A percentile compares a stretch with the other conserved stretches of the same genome.
phyloP scores from a whole-genome alignment of 1,139 yeast species.

The Candida glucosophila region DNA sequence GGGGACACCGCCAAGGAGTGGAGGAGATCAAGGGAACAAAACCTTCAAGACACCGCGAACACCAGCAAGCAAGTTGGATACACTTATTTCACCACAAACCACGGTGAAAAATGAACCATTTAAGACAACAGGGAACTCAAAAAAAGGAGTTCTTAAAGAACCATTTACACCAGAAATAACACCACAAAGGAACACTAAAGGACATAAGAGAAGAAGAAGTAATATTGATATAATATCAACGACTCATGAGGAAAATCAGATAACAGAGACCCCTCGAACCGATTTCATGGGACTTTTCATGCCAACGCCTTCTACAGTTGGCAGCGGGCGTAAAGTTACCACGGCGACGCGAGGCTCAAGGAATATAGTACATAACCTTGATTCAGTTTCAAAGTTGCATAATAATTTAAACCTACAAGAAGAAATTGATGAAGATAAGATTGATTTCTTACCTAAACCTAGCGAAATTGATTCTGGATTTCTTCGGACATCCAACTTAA shows the following conservation, averaged over 20 bases:
- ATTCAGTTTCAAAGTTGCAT: slow-evolving; percentile 13
- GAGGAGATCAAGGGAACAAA: slow-evolving; percentile 2
- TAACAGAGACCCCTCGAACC: slow-evolving; percentile 2
- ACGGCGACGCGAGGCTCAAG: slow-evolving; percentile 6
- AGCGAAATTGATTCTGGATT: background rate
- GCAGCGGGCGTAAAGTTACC: slow-evolving; percentile 23
- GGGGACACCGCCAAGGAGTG: slow-evolving; percentile 7
- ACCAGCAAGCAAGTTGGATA: slow-evolving; percentile 3
- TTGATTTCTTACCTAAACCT: background rate
- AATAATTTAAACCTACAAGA: slow-evolving; percentile 12
- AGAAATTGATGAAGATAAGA: slow-evolving; percentile 5
- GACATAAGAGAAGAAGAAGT: slow-evolving; percentile 3
- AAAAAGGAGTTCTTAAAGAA: slow-evolving; percentile 1
- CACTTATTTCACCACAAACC: slow-evolving; percentile 1
- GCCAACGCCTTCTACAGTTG: slow-evolving; percentile 36
- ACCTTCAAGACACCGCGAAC: slow-evolving; percentile 3
- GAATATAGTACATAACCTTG: slow-evolving; percentile 11
- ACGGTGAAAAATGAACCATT: slow-evolving; percentile 1
- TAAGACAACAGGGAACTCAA: background rate
- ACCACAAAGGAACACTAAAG: slow-evolving; percentile 5
- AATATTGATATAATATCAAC: slow-evolving; percentile 4
- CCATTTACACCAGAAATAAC: slow-evolving; percentile 6
- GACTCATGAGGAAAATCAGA: background rate
- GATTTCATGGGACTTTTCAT: slow-evolving; percentile 17
- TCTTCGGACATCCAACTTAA: background rate